A percentile compares a stretch with the other conserved stretches of the same genome.
Conservation (phyloP, 2,329 filamentous ascomycete genomes). For the Tolypocladium inflatum region DNA sequence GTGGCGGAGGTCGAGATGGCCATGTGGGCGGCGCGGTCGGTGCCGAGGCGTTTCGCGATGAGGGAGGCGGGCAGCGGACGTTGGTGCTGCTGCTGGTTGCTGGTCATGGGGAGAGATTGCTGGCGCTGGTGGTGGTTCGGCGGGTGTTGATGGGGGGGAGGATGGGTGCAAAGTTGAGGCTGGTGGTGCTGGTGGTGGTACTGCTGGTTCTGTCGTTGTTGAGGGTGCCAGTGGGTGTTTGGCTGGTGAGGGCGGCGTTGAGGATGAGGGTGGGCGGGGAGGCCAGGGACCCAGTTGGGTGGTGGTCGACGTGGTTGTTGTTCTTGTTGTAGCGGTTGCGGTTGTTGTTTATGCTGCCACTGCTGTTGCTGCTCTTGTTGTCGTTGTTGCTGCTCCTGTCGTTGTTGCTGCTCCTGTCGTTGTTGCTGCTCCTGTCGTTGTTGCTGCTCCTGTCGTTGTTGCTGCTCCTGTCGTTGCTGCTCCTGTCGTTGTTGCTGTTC, state of each 20-base stretch:
- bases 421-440: background rate
- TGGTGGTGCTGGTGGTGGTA: constrained; percentile 5
- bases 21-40: constrained; percentile 38
- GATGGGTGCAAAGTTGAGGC: constrained; percentile 1
- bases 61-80: constrained; percentile 22
- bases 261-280: constrained; percentile 6
- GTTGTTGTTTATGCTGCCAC: background rate
- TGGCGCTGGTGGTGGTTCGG: constrained; percentile 12
- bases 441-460: background rate
- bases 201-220: constrained; percentile 9
- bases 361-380: background rate
- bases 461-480: background rate
- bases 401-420: background rate
- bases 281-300: constrained; percentile 4
- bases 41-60: constrained; percentile 42
- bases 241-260: constrained; percentile 4
- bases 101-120: constrained; percentile 6
- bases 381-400: background rate
- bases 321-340: background rate
- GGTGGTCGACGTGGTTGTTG: background rate
- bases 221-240: constrained; percentile 8
- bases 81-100: constrained; percentile 8
- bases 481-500: background rate
- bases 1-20: constrained; percentile 17
- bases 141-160: background rate